Evolutionary conservation across 345 rosid genomes (phyloP).

Genomic region (Eucalyptus melliodora): DNA sequence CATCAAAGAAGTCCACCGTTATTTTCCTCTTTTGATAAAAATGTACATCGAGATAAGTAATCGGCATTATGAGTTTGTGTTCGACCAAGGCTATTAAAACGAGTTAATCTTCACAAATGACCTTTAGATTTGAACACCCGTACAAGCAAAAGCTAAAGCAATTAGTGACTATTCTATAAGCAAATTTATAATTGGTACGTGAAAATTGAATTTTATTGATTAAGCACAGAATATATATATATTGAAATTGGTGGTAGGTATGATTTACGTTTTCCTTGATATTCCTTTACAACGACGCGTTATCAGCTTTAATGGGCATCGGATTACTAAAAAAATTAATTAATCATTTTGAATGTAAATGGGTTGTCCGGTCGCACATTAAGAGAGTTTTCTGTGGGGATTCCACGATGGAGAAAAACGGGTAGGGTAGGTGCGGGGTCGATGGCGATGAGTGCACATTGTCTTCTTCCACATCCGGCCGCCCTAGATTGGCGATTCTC

Average conservation of each 20-base stretch:
- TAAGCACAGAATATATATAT: rapidly evolving
- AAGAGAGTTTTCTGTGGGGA: neutral
- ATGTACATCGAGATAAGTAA: neutral
- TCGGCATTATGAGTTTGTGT: neutral
- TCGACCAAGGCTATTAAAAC: rapidly evolving
- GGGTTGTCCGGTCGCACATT: neutral
- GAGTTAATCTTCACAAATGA: neutral
- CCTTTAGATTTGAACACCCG: neutral
- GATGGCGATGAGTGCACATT: neutral
- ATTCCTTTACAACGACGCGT: neutral
- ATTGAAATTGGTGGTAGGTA: neutral
- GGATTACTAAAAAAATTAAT: neutral
- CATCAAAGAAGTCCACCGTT: neutral
- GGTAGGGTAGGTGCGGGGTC: neutral
- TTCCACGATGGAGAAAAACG: neutral
- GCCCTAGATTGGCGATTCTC: neutral
- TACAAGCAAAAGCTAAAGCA: neutral
- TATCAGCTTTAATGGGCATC: neutral
- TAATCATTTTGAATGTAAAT: neutral
- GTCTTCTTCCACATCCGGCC: neutral
- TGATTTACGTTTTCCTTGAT: neutral
- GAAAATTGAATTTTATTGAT: neutral
- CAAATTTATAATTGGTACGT: neutral
- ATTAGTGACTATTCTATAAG: neutral
- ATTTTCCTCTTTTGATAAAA: rapidly evolving